phyloP scores from a whole-genome alignment of 345 rosid species.

The Hibiscus trionum region DNA sequence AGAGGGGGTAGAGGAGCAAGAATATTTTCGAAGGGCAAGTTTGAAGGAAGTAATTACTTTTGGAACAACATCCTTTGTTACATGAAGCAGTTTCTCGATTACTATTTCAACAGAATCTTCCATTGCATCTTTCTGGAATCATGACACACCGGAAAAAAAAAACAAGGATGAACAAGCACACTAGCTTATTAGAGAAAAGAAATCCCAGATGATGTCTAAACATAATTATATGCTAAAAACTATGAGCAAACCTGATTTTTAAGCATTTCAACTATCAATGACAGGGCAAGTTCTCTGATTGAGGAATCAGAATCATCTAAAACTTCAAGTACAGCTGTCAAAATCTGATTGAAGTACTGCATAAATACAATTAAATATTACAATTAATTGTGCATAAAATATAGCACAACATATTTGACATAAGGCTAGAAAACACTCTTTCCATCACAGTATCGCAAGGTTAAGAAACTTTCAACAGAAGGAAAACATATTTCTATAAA shows the following conservation, averaged over 20 bases:
- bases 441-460: neutral
- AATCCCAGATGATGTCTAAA: constrained; percentile 1
- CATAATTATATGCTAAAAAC: neutral
- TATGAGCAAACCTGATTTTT: constrained; percentile 60
- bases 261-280: constrained; percentile 77
- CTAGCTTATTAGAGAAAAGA: neutral
- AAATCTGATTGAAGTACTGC: constrained; percentile 98
- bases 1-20: constrained; percentile 9
- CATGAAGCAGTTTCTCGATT: constrained; percentile 90
- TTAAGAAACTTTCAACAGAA: constrained; percentile 1
- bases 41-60: constrained; percentile 40
- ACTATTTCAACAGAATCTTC: constrained; percentile 94
- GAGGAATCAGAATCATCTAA: constrained; percentile 69
- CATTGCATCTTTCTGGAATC: constrained; percentile 70
- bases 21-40: constrained; percentile 2
- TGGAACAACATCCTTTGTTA: constrained; percentile 60
- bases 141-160: constrained; percentile 4
- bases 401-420: neutral
- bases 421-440: neutral
- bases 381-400: neutral
- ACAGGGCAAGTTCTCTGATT: constrained; percentile 69
- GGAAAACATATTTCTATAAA: neutral
- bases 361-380: constrained; percentile 13
- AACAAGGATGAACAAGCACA: neutral
- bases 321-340: constrained; percentile 93